Conservation (phyloP, 371 early-diverging fungal genomes). For the Gilbertella persicaria region DNA sequence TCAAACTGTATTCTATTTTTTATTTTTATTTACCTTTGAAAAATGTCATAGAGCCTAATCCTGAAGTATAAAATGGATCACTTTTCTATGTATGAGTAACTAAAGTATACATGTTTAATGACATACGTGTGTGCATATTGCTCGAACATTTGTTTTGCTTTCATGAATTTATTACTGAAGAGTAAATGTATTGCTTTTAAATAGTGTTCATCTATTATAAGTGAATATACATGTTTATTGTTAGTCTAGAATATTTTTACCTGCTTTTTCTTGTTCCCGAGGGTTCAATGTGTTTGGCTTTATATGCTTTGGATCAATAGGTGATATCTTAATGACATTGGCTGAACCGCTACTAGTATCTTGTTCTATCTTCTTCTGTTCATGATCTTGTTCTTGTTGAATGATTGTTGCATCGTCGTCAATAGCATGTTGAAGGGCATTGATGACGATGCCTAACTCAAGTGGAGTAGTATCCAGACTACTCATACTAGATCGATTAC, state of each 20-base stretch:
- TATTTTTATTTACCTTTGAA: conserved; percentile 40
- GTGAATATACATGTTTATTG: background rate
- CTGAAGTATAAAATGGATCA: conserved; percentile 49
- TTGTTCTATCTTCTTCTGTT: background rate
- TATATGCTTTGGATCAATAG: too few relatives aligned
- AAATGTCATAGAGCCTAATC: conserved; percentile 51
- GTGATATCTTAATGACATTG: conserved; percentile 18
- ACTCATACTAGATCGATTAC: conserved; percentile 17
- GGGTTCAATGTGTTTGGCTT: conserved; percentile 46
- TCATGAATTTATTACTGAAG: conserved; percentile 50
- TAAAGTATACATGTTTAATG: background rate
- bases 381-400: conserved; percentile 4
- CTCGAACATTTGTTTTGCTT: conserved; percentile 43
- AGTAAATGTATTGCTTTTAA: conserved; percentile 30
- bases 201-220: conserved; percentile 26
- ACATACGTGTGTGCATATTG: conserved; percentile 29
- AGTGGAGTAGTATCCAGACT: conserved; percentile 12
- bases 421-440: conserved; percentile 4
- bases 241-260: conserved; percentile 28
- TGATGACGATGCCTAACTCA: conserved; percentile 15
- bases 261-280: conserved; percentile 53
- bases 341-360: background rate
- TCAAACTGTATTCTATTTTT: background rate
- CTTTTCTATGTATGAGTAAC: too few relatives aligned
- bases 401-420: background rate